Evolutionary conservation across 306 rosid genomes (phyloP).

Genomic region (Datisca glomerata): DNA sequence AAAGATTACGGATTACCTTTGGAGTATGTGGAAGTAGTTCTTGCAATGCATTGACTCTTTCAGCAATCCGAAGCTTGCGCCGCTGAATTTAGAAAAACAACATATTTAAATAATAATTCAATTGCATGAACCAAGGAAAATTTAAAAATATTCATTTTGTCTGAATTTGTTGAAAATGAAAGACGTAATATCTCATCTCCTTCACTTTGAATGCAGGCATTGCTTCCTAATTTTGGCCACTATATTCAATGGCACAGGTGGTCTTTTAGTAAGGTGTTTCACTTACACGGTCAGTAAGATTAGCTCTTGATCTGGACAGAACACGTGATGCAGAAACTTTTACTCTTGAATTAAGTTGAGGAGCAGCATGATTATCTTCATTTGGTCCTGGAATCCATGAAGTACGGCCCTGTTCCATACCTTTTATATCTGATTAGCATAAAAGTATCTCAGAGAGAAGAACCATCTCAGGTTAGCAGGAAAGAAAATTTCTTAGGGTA

Average conservation of each 20-base stretch:
- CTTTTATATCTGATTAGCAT: conserved; percentile 8
- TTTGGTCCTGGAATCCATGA: conserved; percentile 26
- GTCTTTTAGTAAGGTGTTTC: not conserved
- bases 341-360: conserved; percentile 25
- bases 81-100: conserved; percentile 27
- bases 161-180: not conserved
- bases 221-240: too few relatives aligned
- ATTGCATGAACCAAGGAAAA: not conserved
- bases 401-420: conserved; percentile 26
- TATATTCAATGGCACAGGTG: too few relatives aligned
- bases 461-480: too few relatives aligned
- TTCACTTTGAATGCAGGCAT: not conserved
- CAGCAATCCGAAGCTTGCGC: conserved; percentile 60
- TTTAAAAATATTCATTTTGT: not conserved
- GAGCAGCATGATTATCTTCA: conserved; percentile 19
- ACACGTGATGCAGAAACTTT: conserved; percentile 22
- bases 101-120: conserved; percentile 1
- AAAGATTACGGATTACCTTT: too few relatives aligned
- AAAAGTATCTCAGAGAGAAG: too few relatives aligned
- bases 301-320: conserved; percentile 27
- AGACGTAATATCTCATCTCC: not conserved
- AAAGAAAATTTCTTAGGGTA: too few relatives aligned
- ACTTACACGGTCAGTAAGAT: conserved; percentile 40
- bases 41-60: conserved; percentile 47
- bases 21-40: conserved; percentile 56